Evolutionary conservation across 2,329 filamentous ascomycete species (phyloP).

Genomic region (Whalleya microplaca): DNA sequence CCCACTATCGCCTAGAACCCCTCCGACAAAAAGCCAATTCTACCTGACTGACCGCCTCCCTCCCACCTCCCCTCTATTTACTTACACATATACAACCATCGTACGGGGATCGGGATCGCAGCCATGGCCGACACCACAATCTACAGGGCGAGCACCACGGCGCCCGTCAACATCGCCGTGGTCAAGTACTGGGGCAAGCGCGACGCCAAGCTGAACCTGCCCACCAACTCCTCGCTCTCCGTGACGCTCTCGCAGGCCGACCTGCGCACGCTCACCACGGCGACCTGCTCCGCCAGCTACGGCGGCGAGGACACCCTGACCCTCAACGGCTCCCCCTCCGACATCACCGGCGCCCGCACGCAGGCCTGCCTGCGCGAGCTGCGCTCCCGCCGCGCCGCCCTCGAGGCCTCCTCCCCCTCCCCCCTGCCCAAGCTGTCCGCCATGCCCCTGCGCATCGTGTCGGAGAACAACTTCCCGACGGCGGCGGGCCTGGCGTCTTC

Average conservation of each 20-base stretch:
- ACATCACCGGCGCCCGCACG: slow-evolving; percentile 86
- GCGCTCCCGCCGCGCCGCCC: slow-evolving; percentile 71
- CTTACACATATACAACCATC: too few species aligned
- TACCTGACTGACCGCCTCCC: not conserved
- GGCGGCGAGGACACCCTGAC: slow-evolving; percentile 69
- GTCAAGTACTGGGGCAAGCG: slow-evolving; percentile 99
- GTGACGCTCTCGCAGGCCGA: slow-evolving; percentile 95
- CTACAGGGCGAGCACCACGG: slow-evolving; percentile 92
- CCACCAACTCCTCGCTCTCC: slow-evolving; percentile 96
- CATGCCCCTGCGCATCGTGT: slow-evolving; percentile 82
- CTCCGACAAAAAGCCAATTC: not conserved
- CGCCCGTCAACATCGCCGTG: slow-evolving; percentile 96
- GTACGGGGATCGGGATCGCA: too few species aligned
- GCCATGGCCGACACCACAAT: slow-evolving; percentile 60
- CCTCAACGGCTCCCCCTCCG: slow-evolving; percentile 82
- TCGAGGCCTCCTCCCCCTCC: slow-evolving; percentile 73
- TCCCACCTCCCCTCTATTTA: not conserved
- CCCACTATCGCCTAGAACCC: not conserved
- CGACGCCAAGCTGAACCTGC: slow-evolving; percentile 89
- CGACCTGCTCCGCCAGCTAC: slow-evolving; percentile 81
- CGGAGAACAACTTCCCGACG: slow-evolving; percentile 98
- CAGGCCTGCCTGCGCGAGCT: slow-evolving; percentile 92
- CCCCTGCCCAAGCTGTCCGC: slow-evolving; percentile 81
- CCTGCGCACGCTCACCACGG: slow-evolving; percentile 93
- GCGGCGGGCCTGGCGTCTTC: slow-evolving; percentile 84